phyloP scores from a whole-genome alignment of 768 basidiomycete species.

The Lepiota subincarnata region DNA sequence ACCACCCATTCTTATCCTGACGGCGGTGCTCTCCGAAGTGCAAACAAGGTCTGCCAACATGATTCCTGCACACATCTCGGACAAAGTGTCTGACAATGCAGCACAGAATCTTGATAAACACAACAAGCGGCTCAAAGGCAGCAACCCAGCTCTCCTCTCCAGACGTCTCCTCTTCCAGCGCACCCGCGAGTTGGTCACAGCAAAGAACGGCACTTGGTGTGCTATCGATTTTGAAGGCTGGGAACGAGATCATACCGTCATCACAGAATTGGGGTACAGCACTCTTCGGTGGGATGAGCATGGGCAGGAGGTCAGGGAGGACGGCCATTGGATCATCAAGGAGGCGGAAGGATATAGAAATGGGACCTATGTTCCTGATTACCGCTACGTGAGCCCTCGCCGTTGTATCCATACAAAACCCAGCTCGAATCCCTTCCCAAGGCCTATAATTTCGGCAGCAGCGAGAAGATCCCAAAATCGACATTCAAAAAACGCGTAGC shows the following conservation, averaged over 20 bases:
- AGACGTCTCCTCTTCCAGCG: conserved; percentile 67
- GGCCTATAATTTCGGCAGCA: conserved; percentile 66
- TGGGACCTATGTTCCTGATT: conserved; percentile 56
- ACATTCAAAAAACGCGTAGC: conserved; percentile 51
- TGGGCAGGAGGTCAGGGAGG: conserved; percentile 41
- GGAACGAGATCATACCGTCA: conserved; percentile 67
- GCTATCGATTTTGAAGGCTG: conserved; percentile 82
- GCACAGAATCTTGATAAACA: conserved; percentile 70
- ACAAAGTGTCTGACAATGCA: not conserved
- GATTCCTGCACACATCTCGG: not conserved
- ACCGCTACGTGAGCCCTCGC: conserved; percentile 47
- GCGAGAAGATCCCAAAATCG: conserved; percentile 46
- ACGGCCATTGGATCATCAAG: conserved; percentile 60
- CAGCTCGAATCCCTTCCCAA: conserved; percentile 22
- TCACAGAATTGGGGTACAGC: conserved; percentile 86
- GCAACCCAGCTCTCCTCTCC: conserved; percentile 47
- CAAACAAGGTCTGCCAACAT: conserved; percentile 47
- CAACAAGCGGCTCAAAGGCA: conserved; percentile 72
- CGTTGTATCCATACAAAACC: too few species aligned
- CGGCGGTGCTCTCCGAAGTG: conserved; percentile 49
- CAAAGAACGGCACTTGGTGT: conserved; percentile 66
- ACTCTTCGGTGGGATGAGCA: conserved; percentile 49
- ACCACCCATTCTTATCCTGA: conserved; percentile 55
- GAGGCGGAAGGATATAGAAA: conserved; percentile 59
- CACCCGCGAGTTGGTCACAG: conserved; percentile 57